These are phyloP conservation scores for Alternaria brassicae DNA, from an alignment of 2,329 filamentous ascomycete species.

Conservation along the genomic window DNA sequence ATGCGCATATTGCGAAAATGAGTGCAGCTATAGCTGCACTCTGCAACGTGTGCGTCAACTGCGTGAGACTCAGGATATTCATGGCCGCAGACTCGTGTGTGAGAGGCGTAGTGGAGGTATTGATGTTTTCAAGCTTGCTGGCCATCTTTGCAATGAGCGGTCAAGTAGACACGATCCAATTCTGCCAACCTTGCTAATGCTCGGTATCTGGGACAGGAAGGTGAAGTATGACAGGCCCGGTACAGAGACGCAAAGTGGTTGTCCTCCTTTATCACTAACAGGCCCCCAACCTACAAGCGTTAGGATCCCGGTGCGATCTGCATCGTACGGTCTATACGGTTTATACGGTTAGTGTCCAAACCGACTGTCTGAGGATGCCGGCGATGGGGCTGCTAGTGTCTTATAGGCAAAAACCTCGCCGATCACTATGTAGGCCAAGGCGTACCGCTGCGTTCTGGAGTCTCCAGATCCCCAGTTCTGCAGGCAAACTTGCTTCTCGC, in stretches of 20 bases:
- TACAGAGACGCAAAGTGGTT: not conserved
- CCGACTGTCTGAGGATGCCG: slow-evolving; percentile 9
- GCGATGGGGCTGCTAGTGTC: slow-evolving; percentile 12
- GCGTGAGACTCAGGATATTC: slow-evolving; percentile 27
- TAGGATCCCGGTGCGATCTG: not conserved
- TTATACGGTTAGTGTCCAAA: slow-evolving; percentile 5
- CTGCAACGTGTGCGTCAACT: slow-evolving; percentile 32
- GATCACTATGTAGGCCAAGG: slow-evolving; percentile 15
- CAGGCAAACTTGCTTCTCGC: not conserved
- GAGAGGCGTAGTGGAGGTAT: not conserved
- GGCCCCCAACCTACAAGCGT: not conserved
- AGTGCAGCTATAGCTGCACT: slow-evolving; percentile 32
- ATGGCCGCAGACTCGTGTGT: slow-evolving; percentile 15
- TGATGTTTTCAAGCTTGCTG: slow-evolving; percentile 1
- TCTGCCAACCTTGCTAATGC: not conserved
- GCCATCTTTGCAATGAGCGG: not conserved
- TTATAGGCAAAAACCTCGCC: slow-evolving; percentile 13
- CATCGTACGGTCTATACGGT: slow-evolving; percentile 7
- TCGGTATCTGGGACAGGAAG: not conserved
- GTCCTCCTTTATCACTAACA: not conserved
- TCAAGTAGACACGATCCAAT: not conserved
- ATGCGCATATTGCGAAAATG: slow-evolving; percentile 32
- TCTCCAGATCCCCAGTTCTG: too few relatives aligned
- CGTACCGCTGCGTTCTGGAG: not conserved
- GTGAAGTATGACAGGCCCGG: not conserved